Evolutionary conservation across 495 filamentous ascomycete species (phyloP), one percentile per base, ranked within the genome.

Genomic region (Neurospora sp.): DNA sequence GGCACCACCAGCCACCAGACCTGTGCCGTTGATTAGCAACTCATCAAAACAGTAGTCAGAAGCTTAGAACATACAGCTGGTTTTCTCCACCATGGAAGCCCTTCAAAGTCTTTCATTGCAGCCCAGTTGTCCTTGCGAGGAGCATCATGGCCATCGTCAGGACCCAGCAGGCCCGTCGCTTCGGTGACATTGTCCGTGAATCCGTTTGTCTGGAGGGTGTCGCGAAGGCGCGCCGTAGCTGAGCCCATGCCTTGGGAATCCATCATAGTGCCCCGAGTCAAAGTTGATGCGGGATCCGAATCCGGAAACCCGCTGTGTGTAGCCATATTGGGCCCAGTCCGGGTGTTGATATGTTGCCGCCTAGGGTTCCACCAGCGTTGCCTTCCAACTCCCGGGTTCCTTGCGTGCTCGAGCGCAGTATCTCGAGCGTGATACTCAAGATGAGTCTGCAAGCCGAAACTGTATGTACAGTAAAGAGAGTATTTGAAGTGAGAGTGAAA

Each of bases 1-100:
- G 92, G 91, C 0, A 88, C 89, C 11, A 99, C 76, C 19, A 99
- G 83, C 93, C 94, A 99, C 80, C 86, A 93, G 42, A 97, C 87
- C 93, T 97, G 71, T 40, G 59, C 39, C 66, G 72, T 42, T 43
- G 66, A 37, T 28, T 71, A 70, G 70, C 10, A 76, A 36, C 48
- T 36, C 69, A 9, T 69, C 13, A 24, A 39, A 38, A 45, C 39
- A 34, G 24, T 15, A 5, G 28, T 24, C 36, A 5, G 38, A 21
- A 31, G 21, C 11, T 10, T 62, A 2, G 15, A 73, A 77, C 89
- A 77, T 83, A 94, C 92, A 34, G 91, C 92, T 24, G 93, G 93
- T 76, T 75, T 89, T 76, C 85, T 89, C 87, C 89, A 92, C 91
- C 91, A 92, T 21, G 90, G 87, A 70, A 90, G 76, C 4, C 85